These are phyloP conservation scores for Candida corydali DNA, from an alignment of 805 yeast species.

Conservation along the genomic window DNA sequence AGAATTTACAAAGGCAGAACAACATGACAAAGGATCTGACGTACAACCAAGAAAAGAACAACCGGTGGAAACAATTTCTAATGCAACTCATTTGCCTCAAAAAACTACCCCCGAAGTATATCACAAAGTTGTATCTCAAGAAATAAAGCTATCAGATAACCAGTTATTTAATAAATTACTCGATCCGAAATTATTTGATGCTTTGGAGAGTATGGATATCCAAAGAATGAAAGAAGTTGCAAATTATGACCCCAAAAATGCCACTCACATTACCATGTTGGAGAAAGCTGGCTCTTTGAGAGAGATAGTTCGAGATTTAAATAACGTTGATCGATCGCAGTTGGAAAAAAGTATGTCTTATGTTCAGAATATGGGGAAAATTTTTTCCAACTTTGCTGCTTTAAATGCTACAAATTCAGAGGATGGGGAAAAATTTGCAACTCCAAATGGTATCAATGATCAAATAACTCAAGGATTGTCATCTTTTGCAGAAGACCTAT, in stretches of 20 bases:
- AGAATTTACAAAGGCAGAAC: conserved; percentile 4
- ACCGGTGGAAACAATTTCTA: not conserved
- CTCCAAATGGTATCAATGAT: conserved; percentile 13
- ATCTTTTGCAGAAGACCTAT: conserved; percentile 68
- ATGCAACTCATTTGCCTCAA: not conserved
- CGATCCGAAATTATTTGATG: conserved; percentile 25
- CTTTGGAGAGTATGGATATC: conserved; percentile 23
- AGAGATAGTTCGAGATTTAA: conserved; percentile 22
- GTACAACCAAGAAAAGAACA: not conserved
- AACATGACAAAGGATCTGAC: not conserved
- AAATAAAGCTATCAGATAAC: conserved; percentile 9
- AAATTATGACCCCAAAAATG: conserved; percentile 7
- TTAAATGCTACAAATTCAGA: conserved; percentile 8
- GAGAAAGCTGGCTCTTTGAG: conserved; percentile 24
- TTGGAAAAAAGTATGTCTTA: conserved; percentile 21
- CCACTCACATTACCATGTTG: conserved; percentile 16
- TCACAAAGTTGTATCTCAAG: not conserved
- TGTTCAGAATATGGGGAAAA: conserved; percentile 19
- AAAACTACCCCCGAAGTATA: not conserved
- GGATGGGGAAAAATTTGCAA: conserved; percentile 5
- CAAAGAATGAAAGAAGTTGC: conserved; percentile 17
- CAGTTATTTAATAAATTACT: conserved; percentile 19
- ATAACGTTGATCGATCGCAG: conserved; percentile 22
- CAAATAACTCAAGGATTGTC: conserved; percentile 19
- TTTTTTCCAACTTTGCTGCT: conserved; percentile 12